A percentile compares a stretch with the other conserved stretches of the same genome.
Conservation (phyloP, 306 rosid species). For the Vicia faba region DNA sequence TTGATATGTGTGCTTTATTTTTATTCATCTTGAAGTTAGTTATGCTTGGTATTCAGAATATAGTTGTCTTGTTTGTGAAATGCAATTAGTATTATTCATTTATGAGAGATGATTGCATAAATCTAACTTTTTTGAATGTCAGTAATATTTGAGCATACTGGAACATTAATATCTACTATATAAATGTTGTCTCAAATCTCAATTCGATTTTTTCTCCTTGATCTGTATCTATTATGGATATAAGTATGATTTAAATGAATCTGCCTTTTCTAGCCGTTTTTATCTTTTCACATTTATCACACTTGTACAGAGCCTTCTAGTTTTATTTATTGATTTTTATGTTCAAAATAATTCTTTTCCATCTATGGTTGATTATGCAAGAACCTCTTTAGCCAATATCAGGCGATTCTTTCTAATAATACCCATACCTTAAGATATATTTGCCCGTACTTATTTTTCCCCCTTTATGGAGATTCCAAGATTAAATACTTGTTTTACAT, state of each 20-base stretch:
- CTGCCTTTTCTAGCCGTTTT: background rate
- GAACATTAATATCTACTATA: slow-evolving; percentile 2
- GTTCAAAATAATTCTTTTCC: background rate
- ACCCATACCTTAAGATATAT: slow-evolving; percentile 4
- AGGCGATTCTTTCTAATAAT: background rate
- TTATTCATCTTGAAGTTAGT: slow-evolving; percentile 58
- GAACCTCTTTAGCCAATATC: background rate
- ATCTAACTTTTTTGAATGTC: slow-evolving; percentile 19
- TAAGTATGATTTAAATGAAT: slow-evolving; percentile 5
- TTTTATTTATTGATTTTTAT: background rate
- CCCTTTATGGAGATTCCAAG: slow-evolving; percentile 2
- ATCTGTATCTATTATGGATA: slow-evolving; percentile 26
- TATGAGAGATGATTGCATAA: slow-evolving; percentile 16
- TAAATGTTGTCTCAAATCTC: slow-evolving; percentile 19
- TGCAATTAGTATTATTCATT: slow-evolving; percentile 26
- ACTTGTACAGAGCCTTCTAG: slow-evolving; percentile 14
- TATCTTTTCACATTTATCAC: background rate
- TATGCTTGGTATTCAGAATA: slow-evolving; percentile 65
- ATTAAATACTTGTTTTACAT: background rate
- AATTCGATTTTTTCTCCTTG: background rate
- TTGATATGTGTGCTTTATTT: slow-evolving; percentile 47
- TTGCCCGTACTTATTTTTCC: background rate
- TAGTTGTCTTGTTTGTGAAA: slow-evolving; percentile 64
- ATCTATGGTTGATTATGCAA: slow-evolving; percentile 12
- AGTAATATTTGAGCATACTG: background rate